Conservation (phyloP, 2,329 filamentous ascomycete species). For the Periconia sp. region DNA sequence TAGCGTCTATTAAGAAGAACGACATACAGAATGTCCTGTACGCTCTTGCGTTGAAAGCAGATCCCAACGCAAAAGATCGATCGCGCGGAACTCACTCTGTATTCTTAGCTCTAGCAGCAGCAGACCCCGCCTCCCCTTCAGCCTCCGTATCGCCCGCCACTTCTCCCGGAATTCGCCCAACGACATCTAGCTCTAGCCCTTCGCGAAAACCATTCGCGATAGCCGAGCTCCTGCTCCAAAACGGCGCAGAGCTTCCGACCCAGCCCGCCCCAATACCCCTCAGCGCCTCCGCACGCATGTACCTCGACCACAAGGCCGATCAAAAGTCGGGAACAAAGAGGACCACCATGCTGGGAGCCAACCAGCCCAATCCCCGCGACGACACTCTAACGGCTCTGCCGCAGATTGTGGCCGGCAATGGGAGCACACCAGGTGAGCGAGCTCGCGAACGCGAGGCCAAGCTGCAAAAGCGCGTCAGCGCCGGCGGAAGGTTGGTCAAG, state of each 20-base stretch:
- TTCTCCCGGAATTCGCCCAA: conserved; percentile 45
- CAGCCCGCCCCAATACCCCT: conserved; percentile 80
- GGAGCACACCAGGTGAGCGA: conserved; percentile 42
- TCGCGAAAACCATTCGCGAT: conserved; percentile 70
- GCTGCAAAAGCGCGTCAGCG: conserved; percentile 44
- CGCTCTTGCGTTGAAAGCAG: conserved; percentile 81
- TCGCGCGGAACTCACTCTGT: conserved; percentile 86
- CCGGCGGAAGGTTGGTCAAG: conserved; percentile 45
- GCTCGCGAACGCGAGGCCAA: conserved; percentile 39
- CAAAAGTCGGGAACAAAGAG: conserved; percentile 44
- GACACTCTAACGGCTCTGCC: conserved; percentile 68
- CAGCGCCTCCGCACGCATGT: conserved; percentile 75
- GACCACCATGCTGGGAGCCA: conserved; percentile 53
- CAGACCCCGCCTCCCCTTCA: conserved; percentile 80
- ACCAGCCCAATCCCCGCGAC: conserved; percentile 42
- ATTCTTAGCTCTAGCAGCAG: conserved; percentile 87
- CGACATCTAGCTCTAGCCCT: conserved; percentile 42
- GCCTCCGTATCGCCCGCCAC: conserved; percentile 47
- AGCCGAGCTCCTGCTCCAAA: conserved; percentile 88
- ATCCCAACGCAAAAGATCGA: conserved; percentile 76
- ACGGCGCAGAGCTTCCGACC: conserved; percentile 83
- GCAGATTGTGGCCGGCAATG: conserved; percentile 46
- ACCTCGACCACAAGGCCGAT: conserved; percentile 75
- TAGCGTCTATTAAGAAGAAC: conserved; percentile 94
- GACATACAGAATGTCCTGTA: conserved; percentile 93